phyloP scores from a whole-genome alignment of 2,329 filamentous ascomycete species.

The Penicillium sp. region DNA sequence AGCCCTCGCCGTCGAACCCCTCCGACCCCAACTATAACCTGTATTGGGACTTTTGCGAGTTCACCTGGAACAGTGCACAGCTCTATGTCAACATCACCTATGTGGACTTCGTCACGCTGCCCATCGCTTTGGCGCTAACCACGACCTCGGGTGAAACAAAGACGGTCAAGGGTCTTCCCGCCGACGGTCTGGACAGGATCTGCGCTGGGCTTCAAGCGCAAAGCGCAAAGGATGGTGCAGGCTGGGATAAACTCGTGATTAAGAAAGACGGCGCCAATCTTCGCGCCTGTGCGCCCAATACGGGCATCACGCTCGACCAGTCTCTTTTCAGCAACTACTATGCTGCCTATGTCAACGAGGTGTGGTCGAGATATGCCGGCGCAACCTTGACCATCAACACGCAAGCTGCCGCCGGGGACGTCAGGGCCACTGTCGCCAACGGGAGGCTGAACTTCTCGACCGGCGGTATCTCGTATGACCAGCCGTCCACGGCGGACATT shows the following conservation, averaged over 20 bases:
- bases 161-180: constrained; percentile 53
- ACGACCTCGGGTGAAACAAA: constrained; percentile 42
- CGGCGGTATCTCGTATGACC: constrained; percentile 47
- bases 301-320: constrained; percentile 38
- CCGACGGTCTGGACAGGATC: constrained; percentile 53
- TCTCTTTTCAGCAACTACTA: constrained; percentile 49
- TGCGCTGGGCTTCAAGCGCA: constrained; percentile 53
- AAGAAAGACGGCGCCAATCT: constrained; percentile 39
- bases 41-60: constrained; percentile 64
- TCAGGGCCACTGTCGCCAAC: constrained; percentile 47
- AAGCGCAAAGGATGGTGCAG: constrained; percentile 49
- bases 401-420: constrained; percentile 53
- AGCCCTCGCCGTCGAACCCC: constrained; percentile 65
- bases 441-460: constrained; percentile 41
- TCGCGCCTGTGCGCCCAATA: constrained; percentile 41
- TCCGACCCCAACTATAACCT: constrained; percentile 57
- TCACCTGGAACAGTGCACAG: constrained; percentile 57
- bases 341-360: constrained; percentile 48
- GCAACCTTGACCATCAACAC: constrained; percentile 56
- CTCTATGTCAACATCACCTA: constrained; percentile 65
- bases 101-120: constrained; percentile 67
- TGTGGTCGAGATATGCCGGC: constrained; percentile 46
- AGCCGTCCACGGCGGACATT: constrained; percentile 58
- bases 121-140: constrained; percentile 53
- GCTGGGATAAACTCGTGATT: constrained; percentile 58